These are phyloP conservation scores for Oryza longistaminata DNA, from an alignment of 176 grass and related monocot species.

Conservation along the genomic window DNA sequence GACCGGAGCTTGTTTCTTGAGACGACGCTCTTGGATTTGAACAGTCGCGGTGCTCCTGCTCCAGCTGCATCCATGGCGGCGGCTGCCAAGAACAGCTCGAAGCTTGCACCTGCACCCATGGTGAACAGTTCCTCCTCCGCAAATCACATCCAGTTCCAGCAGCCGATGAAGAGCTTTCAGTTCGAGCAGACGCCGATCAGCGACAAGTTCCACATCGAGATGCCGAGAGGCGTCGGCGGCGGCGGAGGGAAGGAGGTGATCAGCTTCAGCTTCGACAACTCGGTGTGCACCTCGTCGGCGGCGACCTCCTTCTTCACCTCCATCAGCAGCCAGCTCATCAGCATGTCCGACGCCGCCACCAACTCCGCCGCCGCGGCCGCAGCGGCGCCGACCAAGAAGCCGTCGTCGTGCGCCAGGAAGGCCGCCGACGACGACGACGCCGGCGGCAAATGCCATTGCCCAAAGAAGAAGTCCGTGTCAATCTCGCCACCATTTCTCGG, in stretches of 20 bases:
- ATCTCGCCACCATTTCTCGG: background rate
- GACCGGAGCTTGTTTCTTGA: constrained; percentile 50
- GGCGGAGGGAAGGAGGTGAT: constrained; percentile 48
- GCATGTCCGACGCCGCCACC: constrained; percentile 46
- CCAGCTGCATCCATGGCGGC: background rate
- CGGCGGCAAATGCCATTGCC: constrained; percentile 57
- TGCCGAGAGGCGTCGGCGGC: constrained; percentile 15
- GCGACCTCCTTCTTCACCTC: constrained; percentile 55
- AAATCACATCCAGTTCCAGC: constrained; percentile 36
- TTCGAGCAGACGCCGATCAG: constrained; percentile 38
- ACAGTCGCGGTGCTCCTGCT: background rate
- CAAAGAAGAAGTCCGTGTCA: constrained; percentile 70
- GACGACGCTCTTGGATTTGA: constrained; percentile 38
- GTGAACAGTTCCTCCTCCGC: background rate
- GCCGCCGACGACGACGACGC: constrained; percentile 26
- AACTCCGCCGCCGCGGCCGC: constrained; percentile 16
- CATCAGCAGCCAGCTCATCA: constrained; percentile 54
- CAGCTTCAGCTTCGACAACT: constrained; percentile 67
- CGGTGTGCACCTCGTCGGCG: constrained; percentile 52
- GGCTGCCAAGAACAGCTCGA: background rate
- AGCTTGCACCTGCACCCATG: background rate
- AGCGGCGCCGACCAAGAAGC: constrained; percentile 34
- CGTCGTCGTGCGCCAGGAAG: constrained; percentile 3
- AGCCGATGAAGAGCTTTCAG: constrained; percentile 36
- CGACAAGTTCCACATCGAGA: constrained; percentile 56